phyloP scores from a whole-genome alignment of 768 basidiomycete species.

The Rhodosporidiobolus sp. region DNA sequence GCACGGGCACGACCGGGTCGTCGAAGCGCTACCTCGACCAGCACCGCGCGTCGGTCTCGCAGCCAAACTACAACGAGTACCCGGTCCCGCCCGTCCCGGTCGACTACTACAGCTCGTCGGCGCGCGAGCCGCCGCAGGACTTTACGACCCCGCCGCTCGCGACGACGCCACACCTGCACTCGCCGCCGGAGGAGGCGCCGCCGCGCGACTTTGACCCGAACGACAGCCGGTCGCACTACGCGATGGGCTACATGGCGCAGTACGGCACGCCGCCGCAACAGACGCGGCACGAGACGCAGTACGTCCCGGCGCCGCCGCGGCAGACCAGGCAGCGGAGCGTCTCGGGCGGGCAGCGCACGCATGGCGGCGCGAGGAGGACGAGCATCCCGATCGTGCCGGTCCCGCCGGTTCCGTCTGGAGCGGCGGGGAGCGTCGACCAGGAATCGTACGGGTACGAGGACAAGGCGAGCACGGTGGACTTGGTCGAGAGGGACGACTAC shows the following conservation, averaged over 20 bases:
- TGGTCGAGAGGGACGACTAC: slow-evolving; percentile 13
- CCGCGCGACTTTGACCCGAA: slow-evolving; percentile 32
- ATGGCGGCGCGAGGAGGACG: not conserved
- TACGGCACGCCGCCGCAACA: not conserved
- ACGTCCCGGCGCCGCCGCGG: slow-evolving; percentile 1
- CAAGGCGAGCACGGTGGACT: slow-evolving; percentile 19
- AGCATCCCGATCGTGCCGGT: not conserved
- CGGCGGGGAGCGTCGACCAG: not conserved
- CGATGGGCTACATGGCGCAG: not conserved
- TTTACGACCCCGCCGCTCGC: slow-evolving; percentile 1
- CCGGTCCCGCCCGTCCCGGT: not conserved
- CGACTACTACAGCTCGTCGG: no score
- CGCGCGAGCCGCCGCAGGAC: slow-evolving; percentile 1
- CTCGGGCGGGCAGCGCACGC: not conserved
- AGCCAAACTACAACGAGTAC: not conserved
- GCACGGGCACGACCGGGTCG: not conserved
- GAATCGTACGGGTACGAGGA: not conserved
- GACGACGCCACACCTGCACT: not conserved
- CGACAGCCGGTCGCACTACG: not conserved
- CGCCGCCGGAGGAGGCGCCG: not conserved
- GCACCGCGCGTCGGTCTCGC: not conserved
- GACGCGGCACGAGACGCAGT: slow-evolving; percentile 4
- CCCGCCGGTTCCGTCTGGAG: not conserved
- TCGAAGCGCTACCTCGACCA: not conserved
- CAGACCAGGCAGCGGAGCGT: slow-evolving; percentile 7